These are phyloP conservation scores for Nicotiana paniculata DNA, from an alignment of 257 asterid species.

Conservation along the genomic window DNA sequence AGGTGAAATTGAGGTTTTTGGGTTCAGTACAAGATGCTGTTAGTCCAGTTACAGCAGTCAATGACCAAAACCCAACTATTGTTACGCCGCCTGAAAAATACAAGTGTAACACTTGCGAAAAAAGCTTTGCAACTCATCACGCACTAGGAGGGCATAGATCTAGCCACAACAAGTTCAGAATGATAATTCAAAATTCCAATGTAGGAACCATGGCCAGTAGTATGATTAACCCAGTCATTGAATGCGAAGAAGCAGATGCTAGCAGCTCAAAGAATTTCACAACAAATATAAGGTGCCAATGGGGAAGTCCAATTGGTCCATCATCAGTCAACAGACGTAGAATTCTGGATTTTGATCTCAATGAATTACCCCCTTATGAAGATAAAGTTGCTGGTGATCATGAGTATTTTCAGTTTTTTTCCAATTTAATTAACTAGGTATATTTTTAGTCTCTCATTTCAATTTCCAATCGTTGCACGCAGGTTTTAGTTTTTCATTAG, in stretches of 20 bases:
- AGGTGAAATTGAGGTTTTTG: constrained; percentile 26
- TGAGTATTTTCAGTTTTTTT: constrained; percentile 7
- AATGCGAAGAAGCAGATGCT: constrained; percentile 9
- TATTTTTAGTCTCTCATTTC: not conserved
- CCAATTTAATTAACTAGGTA: constrained; percentile 9
- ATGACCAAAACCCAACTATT: not conserved
- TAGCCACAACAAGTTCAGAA: constrained; percentile 32
- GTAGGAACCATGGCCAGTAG: not conserved
- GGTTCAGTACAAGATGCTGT: constrained; percentile 11
- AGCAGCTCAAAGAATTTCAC: constrained; percentile 11
- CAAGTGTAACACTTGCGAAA: constrained; percentile 28
- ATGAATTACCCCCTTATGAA: constrained; percentile 40
- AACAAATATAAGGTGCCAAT: constrained; percentile 7
- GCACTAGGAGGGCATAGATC: constrained; percentile 48
- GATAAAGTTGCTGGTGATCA: constrained; percentile 6
- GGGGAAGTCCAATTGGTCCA: not conserved
- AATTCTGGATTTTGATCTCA: constrained; percentile 41
- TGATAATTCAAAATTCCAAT: constrained; percentile 12
- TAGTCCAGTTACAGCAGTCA: not conserved
- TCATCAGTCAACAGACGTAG: constrained; percentile 8
- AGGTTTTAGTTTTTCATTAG: not conserved
- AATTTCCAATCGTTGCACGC: not conserved
- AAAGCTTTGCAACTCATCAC: constrained; percentile 29
- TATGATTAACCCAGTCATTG: not conserved
- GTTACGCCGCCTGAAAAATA: constrained; percentile 17